Evolutionary conservation across 2,329 filamentous ascomycete species (phyloP).

Genomic region (Paracoccidioides lutzii): DNA sequence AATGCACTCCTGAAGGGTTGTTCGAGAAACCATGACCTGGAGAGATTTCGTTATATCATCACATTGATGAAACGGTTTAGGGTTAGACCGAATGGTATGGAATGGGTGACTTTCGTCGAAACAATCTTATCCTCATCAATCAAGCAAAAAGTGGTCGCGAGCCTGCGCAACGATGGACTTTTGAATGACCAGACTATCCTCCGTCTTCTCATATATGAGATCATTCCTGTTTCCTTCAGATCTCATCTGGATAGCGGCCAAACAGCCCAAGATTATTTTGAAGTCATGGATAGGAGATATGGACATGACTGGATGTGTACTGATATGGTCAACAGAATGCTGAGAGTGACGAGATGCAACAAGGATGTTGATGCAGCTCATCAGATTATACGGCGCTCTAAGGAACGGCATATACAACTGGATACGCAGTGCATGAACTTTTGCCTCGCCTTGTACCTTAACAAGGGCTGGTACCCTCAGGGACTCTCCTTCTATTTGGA

Average conservation of each 20-base stretch:
- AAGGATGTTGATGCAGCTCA: slow-evolving; percentile 18
- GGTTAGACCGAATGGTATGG: slow-evolving; percentile 28
- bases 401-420: slow-evolving; percentile 17
- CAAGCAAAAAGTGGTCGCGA: slow-evolving; percentile 19
- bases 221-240: slow-evolving; percentile 22
- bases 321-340: slow-evolving; percentile 22
- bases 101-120: slow-evolving; percentile 26
- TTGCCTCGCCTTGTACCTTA: slow-evolving; percentile 17
- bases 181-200: slow-evolving; percentile 16
- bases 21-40: slow-evolving; percentile 27
- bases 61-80: slow-evolving; percentile 26
- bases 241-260: slow-evolving; percentile 23
- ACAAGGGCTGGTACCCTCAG: slow-evolving; percentile 12
- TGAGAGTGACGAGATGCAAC: slow-evolving; percentile 20
- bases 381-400: slow-evolving; percentile 22
- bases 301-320: slow-evolving; percentile 27
- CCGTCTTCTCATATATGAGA: slow-evolving; percentile 18
- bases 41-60: slow-evolving; percentile 27
- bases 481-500: slow-evolving; percentile 11
- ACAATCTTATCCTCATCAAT: slow-evolving; percentile 15
- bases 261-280: slow-evolving; percentile 25
- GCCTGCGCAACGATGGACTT: slow-evolving; percentile 22
- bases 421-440: slow-evolving; percentile 19
- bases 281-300: slow-evolving; percentile 24
- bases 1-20: slow-evolving; percentile 32